Base-by-base conservation (phyloP, 495 filamentous ascomycete genomes). In the Penicillium bialowiezense region DNA sequence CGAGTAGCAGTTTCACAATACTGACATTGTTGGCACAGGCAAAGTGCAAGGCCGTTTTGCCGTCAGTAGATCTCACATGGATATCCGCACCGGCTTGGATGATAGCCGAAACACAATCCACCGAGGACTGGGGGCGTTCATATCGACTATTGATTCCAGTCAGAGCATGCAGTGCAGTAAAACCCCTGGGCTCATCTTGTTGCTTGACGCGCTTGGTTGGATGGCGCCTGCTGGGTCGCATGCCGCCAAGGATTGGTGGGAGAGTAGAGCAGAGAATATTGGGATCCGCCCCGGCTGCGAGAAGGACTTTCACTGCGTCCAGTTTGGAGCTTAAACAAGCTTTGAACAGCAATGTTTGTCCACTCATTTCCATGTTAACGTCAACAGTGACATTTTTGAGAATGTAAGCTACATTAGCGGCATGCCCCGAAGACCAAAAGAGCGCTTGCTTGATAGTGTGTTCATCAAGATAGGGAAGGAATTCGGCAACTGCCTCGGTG, bases 261-360 rank as follows among this genome's bases (percentile, higher is more conserved):
- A 29, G 33, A 20, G 13, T 36, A 20, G 26, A 17, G 24, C 44
- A 59, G 28, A 51, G 33, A 8, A 44, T 41, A 31, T 55, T 55
- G 3, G 56, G 56, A 51, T 65, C 54, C 10, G 59, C 62, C 7
- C 62, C 62, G 1, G 59, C 56, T 34, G 38, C 20, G 10, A 65
- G 12, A 18, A 65, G 29, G 12, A 51, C 17, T 7, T 56, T 36
- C 13, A 60, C 52, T 17, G 45, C 45, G 9, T 55, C 39, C 24
- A 39, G 10, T 17, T 60, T 42, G n/a, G 50, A 7, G 5, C 12
- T 44, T 5, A 5, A 2, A 26, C 54, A 55, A 28, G 62, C 62
- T 43, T 44, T 51, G 48, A 52, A 59, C 3, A 63, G n/a, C n/a
- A 31, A 20, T 21, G 35, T n/a, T 26, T 55, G 10, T 21, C 37